phyloP scores from a whole-genome alignment of 1,284 basidiomycete species.

The Sporisorium iseilematis-ciliati region DNA sequence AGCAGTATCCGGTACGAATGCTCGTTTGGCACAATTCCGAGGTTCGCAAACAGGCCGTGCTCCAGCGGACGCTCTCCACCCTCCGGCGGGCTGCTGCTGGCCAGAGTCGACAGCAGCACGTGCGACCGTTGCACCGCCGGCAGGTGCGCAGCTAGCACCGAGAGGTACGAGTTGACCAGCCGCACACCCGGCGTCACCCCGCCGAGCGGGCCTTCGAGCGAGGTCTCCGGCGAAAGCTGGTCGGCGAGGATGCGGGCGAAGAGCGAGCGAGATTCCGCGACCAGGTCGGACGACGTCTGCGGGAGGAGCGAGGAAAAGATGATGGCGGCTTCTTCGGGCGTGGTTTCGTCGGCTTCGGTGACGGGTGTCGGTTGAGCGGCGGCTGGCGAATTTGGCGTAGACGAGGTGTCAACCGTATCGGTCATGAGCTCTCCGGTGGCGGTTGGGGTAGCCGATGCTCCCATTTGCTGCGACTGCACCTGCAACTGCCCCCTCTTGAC shows the following conservation, averaged over 20 bases:
- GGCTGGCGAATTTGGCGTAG: neutral
- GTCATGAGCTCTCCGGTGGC: neutral
- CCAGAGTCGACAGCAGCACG: slow-evolving; percentile 13
- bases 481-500: slow-evolving; percentile 44
- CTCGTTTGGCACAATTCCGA: slow-evolving; percentile 51
- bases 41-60: slow-evolving; percentile 41
- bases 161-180: slow-evolving; percentile 84
- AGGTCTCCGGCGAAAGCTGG: slow-evolving; percentile 17
- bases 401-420: neutral
- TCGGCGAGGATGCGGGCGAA: slow-evolving; percentile 79
- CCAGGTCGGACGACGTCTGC: slow-evolving; percentile 79
- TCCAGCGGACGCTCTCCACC: slow-evolving; percentile 13
- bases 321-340: slow-evolving; percentile 72
- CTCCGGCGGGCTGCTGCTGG: too few relatives aligned
- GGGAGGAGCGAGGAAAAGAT: slow-evolving; percentile 75
- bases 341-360: slow-evolving; percentile 12
- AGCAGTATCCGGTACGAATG: slow-evolving; percentile 52
- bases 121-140: slow-evolving; percentile 12
- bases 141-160: slow-evolving; percentile 75
- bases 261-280: slow-evolving; percentile 79
- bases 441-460: neutral
- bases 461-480: neutral
- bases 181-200: slow-evolving; percentile 76
- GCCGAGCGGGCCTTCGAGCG: slow-evolving; percentile 73
- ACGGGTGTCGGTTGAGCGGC: neutral